phyloP scores from a whole-genome alignment of 1,284 basidiomycete genomes.

The Puccinia polysora region DNA sequence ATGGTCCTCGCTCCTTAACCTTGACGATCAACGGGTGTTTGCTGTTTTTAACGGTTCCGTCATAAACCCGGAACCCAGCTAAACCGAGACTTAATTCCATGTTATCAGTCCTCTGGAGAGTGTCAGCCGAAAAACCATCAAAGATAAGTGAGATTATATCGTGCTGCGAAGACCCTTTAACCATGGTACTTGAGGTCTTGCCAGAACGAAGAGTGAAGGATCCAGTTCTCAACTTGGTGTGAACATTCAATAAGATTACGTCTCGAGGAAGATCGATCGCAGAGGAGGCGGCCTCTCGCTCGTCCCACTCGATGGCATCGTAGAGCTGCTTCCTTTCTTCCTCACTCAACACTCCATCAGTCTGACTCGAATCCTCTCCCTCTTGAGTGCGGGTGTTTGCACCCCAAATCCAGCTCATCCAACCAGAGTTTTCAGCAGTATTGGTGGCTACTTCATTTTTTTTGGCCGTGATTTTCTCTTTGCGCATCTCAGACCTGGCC shows the following conservation, averaged over 20 bases:
- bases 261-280: conserved; percentile 67
- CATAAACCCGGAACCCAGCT: conserved; percentile 82
- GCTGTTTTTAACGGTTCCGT: conserved; percentile 77
- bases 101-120: conserved; percentile 81
- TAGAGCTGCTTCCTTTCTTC: conserved; percentile 90
- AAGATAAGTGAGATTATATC: conserved; percentile 87
- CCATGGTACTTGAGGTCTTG: conserved; percentile 52
- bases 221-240: conserved; percentile 75
- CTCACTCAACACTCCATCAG: conserved; percentile 72
- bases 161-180: conserved; percentile 7
- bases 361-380: conserved; percentile 54
- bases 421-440: conserved; percentile 60
- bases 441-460: conserved; percentile 55
- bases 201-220: conserved; percentile 69
- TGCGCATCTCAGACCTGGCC: conserved; percentile 78
- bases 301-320: conserved; percentile 86
- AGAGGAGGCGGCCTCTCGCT: conserved; percentile 65
- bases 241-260: conserved; percentile 72
- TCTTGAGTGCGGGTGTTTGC: conserved; percentile 49
- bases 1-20: conserved; percentile 64
- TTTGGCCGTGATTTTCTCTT: conserved; percentile 66
- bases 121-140: conserved; percentile 77
- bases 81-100: conserved; percentile 77
- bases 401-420: conserved; percentile 83
- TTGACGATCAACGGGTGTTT: conserved; percentile 88